Evolutionary conservation across 2,329 filamentous ascomycete genomes (phyloP).

Genomic region (Calonectria multiphialidica): DNA sequence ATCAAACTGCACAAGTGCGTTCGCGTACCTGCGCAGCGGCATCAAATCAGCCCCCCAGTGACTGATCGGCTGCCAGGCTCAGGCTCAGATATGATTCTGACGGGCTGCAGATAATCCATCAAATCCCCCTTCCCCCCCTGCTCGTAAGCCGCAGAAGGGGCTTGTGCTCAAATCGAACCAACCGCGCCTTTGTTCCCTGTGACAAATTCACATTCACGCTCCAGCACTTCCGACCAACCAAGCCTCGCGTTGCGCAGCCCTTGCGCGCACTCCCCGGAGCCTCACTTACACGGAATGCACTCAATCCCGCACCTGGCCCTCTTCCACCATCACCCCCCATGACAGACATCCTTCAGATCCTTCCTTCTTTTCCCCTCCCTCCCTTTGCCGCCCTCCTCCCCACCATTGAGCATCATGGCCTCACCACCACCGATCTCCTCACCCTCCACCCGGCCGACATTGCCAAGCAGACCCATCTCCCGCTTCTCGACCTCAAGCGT

Average conservation of each 20-base stretch:
- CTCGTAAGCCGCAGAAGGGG: neutral
- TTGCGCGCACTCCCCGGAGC: neutral
- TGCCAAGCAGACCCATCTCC: constrained; percentile 86
- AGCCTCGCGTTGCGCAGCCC: neutral
- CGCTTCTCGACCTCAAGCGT: constrained; percentile 82
- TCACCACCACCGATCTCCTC: constrained; percentile 87
- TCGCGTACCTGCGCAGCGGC: neutral
- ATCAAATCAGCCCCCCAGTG: neutral
- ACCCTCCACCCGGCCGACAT: constrained; percentile 86
- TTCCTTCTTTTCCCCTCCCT: constrained; percentile 82
- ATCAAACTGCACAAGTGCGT: neutral
- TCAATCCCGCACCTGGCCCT: constrained; percentile 1
- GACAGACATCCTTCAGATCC: constrained; percentile 87
- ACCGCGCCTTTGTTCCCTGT: neutral
- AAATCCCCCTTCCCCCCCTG: neutral
- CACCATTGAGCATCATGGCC: constrained; percentile 79
- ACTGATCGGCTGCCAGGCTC: neutral
- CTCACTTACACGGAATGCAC: constrained; percentile 24
- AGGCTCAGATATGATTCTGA: neutral
- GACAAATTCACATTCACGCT: neutral
- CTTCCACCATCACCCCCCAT: constrained; percentile 60
- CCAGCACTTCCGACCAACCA: neutral
- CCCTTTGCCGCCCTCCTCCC: constrained; percentile 82
- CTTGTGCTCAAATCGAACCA: neutral
- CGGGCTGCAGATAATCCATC: neutral